These are phyloP conservation scores for Chionographis japonica DNA, from an alignment of 106 monocot genomes.

Conservation along the genomic window DNA sequence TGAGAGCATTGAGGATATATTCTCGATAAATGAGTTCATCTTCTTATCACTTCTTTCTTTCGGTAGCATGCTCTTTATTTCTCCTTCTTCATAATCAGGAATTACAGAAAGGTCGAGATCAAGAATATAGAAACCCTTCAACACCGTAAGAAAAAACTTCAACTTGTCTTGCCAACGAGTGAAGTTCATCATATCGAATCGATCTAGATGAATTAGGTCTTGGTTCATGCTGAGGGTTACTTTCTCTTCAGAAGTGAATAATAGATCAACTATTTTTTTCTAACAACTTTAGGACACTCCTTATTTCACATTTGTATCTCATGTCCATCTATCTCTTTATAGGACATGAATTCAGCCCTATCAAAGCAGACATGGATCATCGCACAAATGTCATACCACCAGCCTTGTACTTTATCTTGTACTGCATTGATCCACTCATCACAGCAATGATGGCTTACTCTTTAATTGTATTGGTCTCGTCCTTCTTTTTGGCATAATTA, in stretches of 20 bases:
- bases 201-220: not conserved
- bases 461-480: not conserved
- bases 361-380: constrained; percentile 3
- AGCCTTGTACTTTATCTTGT: not conserved
- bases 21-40: constrained; percentile 8
- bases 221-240: constrained; percentile 9
- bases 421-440: not conserved
- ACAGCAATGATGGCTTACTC: no score
- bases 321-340: not conserved
- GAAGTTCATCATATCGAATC: constrained; percentile 16
- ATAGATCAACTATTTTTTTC: not conserved
- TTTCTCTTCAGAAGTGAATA: no score
- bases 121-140: constrained; percentile 7
- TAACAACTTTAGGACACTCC: not conserved
- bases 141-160: not conserved
- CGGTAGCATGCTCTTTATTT: not conserved
- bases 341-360: not conserved
- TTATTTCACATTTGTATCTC: not conserved
- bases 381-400: not conserved
- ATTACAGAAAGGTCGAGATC: constrained; percentile 1
- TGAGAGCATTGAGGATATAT: constrained; percentile 2
- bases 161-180: constrained; percentile 17
- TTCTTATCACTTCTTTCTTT: constrained; percentile 4
- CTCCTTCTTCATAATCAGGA: not conserved
- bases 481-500: not conserved